These are phyloP conservation scores for Rhizoctonia solani DNA, from an alignment of 1,284 basidiomycete species.

Conservation along the genomic window DNA sequence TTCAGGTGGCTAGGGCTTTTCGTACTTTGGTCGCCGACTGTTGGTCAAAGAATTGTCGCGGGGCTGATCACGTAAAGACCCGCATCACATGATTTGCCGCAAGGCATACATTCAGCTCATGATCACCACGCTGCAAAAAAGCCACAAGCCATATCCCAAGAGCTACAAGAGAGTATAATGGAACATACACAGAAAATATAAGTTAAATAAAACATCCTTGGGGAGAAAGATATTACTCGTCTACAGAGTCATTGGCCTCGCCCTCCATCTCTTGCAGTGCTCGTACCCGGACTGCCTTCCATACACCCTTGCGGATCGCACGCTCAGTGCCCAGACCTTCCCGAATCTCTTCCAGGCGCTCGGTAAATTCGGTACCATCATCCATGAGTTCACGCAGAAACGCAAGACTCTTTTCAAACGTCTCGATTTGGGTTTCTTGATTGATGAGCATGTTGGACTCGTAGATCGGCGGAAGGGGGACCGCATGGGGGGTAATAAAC, in stretches of 20 bases:
- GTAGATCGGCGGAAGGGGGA: conserved; percentile 33
- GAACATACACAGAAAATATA: conserved; percentile 30
- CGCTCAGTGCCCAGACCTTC: conserved; percentile 72
- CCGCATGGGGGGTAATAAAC: conserved; percentile 37
- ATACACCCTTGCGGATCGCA: conserved; percentile 68
- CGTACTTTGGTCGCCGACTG: background rate
- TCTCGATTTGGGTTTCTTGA: conserved; percentile 49
- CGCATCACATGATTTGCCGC: conserved; percentile 31
- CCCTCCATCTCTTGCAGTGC: conserved; percentile 74
- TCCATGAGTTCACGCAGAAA: conserved; percentile 75
- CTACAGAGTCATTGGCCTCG: conserved; percentile 34
- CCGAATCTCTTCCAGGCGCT: conserved; percentile 75
- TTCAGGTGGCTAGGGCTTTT: conserved; percentile 27
- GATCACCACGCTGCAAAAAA: background rate
- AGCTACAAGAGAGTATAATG: background rate
- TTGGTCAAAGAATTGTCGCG: conserved; percentile 35
- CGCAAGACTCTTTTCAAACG: conserved; percentile 69
- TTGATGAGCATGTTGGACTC: conserved; percentile 33
- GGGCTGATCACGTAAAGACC: conserved; percentile 32
- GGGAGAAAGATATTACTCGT: conserved; percentile 22
- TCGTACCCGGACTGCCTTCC: conserved; percentile 70
- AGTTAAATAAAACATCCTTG: conserved; percentile 31
- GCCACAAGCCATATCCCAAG: conserved; percentile 2
- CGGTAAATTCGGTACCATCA: conserved; percentile 78
- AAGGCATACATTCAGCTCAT: conserved; percentile 31